These are phyloP conservation scores for Eimeria falciformis DNA, from an alignment of 169 alveolate species.

Conservation along the genomic window DNA sequence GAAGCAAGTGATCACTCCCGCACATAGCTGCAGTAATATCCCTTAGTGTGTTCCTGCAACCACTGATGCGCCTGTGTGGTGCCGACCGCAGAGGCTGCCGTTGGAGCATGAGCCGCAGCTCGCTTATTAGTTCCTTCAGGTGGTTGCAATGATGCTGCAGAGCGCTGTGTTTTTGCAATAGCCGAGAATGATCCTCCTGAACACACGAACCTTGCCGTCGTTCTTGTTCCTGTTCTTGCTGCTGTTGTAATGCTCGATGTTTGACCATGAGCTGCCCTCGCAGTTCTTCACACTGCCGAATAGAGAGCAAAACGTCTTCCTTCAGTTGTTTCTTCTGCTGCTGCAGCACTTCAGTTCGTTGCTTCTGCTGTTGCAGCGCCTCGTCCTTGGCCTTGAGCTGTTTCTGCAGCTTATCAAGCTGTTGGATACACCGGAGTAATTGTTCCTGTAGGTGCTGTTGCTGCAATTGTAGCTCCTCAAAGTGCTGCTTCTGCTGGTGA, in stretches of 20 bases:
- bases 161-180: neutral
- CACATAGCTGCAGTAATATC: no score
- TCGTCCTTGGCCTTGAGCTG: neutral
- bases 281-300: no score
- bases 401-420: neutral
- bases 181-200: neutral
- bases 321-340: neutral
- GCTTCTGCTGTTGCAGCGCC: constrained; percentile 1
- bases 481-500: neutral
- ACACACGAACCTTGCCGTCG: no score
- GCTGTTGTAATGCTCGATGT: no score
- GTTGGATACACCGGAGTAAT: neutral
- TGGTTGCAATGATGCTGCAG: neutral
- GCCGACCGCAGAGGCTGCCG: no score
- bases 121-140: neutral
- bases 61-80: no score
- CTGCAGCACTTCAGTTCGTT: neutral
- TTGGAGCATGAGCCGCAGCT: neutral
- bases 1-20: no score
- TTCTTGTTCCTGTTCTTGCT: no score
- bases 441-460: constrained; percentile 9
- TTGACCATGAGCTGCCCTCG: no score
- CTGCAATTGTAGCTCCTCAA: neutral
- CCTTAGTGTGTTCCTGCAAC: no score
- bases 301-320: neutral